Conservation (phyloP, 1,284 basidiomycete genomes). For the Ustilago esculenta region DNA sequence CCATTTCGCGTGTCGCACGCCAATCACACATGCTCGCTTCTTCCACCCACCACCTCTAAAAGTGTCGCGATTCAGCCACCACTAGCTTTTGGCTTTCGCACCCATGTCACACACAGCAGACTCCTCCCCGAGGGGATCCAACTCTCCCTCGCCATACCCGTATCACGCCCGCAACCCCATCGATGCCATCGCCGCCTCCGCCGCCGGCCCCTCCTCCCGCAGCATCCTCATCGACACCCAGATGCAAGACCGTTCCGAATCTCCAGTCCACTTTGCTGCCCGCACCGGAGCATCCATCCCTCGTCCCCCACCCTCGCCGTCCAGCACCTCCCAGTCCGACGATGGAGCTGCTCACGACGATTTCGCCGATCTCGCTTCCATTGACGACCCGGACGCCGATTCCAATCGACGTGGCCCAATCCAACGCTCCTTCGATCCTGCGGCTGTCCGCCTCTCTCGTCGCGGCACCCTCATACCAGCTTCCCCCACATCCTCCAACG, state of each 20-base stretch:
- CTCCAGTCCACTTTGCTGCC: slow-evolving; percentile 28
- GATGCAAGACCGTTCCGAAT: slow-evolving; percentile 37
- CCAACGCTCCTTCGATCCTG: slow-evolving; percentile 26
- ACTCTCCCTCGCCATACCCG: slow-evolving; percentile 46
- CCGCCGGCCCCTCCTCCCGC: slow-evolving; percentile 22
- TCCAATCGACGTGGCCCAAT: neutral
- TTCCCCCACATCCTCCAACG: slow-evolving; percentile 43
- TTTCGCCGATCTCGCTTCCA: slow-evolving; percentile 49
- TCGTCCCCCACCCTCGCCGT: slow-evolving; percentile 57
- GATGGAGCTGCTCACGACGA: slow-evolving; percentile 50
- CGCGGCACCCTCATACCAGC: slow-evolving; percentile 41
- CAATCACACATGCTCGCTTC: neutral
- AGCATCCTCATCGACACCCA: slow-evolving; percentile 26
- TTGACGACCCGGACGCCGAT: slow-evolving; percentile 29
- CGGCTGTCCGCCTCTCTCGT: slow-evolving; percentile 35
- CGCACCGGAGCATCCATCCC: slow-evolving; percentile 17
- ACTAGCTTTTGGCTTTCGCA: neutral
- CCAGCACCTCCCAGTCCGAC: slow-evolving; percentile 61
- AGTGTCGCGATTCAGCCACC: neutral
- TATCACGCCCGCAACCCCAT: slow-evolving; percentile 8
- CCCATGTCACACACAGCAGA: slow-evolving; percentile 41
- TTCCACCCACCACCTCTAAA: neutral
- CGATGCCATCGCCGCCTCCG: slow-evolving; percentile 1
- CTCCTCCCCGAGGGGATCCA: slow-evolving; percentile 47
- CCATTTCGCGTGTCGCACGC: too few species aligned